These are phyloP conservation scores for Rutstroemia sp. DNA, from an alignment of 2,329 filamentous ascomycete genomes.

Conservation along the genomic window DNA sequence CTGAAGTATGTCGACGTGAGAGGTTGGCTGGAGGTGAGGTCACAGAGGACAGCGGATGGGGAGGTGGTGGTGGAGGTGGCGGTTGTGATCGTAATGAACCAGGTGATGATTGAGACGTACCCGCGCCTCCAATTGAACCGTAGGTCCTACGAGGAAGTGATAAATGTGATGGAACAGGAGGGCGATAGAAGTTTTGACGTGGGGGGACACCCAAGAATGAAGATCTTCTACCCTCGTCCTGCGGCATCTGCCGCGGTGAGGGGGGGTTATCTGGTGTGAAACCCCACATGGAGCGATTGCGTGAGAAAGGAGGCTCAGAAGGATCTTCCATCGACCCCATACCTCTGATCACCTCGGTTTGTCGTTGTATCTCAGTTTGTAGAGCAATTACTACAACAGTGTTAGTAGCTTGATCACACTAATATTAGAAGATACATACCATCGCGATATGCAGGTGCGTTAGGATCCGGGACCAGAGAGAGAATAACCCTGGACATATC, in stretches of 20 bases:
- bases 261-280: slow-evolving; percentile 62
- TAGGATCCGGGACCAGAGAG: slow-evolving; percentile 64
- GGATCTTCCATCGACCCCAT: slow-evolving; percentile 45
- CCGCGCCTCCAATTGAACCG: slow-evolving; percentile 73
- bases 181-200: slow-evolving; percentile 60
- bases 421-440: slow-evolving; percentile 44
- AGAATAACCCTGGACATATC: slow-evolving; percentile 73
- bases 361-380: slow-evolving; percentile 54
- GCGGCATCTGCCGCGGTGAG: slow-evolving; percentile 78
- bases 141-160: slow-evolving; percentile 65
- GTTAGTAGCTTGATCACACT: slow-evolving; percentile 14
- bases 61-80: slow-evolving; percentile 52
- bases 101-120: slow-evolving; percentile 61
- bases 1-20: slow-evolving; percentile 82
- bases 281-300: slow-evolving; percentile 58
- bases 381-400: slow-evolving; percentile 42
- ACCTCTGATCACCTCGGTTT: slow-evolving; percentile 48
- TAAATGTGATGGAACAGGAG: slow-evolving; percentile 74
- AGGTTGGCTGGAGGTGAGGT: slow-evolving; percentile 62
- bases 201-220: slow-evolving; percentile 45
- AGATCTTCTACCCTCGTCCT: slow-evolving; percentile 75
- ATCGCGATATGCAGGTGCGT: slow-evolving; percentile 74
- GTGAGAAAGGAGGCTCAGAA: slow-evolving; percentile 58
- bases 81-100: slow-evolving; percentile 63
- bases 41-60: slow-evolving; percentile 58